phyloP scores from a whole-genome alignment of 2,329 filamentous ascomycete species.

The Neoscytalidium dimidiatum region DNA sequence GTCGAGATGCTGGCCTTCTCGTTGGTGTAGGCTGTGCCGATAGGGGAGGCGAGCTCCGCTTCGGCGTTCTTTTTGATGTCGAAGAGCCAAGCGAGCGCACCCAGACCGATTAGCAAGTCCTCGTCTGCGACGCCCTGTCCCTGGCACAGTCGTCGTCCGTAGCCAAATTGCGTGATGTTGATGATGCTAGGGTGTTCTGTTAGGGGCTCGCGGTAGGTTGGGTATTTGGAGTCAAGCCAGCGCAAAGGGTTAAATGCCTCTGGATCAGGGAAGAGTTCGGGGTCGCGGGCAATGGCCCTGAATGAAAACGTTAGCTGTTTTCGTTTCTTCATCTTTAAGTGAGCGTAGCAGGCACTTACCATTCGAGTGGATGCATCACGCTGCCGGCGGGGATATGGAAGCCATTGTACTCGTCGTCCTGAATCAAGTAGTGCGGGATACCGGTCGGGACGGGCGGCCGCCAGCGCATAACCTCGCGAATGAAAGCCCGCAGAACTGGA shows the following conservation, averaged over 20 bases:
- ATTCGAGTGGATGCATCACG: conserved; percentile 46
- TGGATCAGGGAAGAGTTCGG: conserved; percentile 52
- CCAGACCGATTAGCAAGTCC: conserved; percentile 45
- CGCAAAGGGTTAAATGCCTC: conserved; percentile 56
- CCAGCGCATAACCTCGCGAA: conserved; percentile 46
- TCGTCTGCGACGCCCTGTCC: conserved; percentile 45
- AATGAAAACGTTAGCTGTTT: conserved; percentile 21
- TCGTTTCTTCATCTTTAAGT: conserved; percentile 42
- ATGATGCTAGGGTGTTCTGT: conserved; percentile 55
- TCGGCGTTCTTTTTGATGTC: conserved; percentile 33
- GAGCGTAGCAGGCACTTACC: conserved; percentile 46
- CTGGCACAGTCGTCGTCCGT: conserved; percentile 52
- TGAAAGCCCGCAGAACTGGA: conserved; percentile 41
- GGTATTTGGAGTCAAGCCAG: conserved; percentile 54
- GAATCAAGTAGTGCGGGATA: conserved; percentile 56
- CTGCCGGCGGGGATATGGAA: conserved; percentile 60
- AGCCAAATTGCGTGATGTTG: conserved; percentile 57
- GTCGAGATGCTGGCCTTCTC: conserved; percentile 36
- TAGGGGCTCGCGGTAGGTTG: conserved; percentile 56
- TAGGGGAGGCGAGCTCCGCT: conserved; percentile 17
- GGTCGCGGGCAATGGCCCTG: conserved; percentile 56
- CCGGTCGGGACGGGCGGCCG: conserved; percentile 47
- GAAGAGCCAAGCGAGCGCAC: conserved; percentile 49
- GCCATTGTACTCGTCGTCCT: conserved; percentile 59
- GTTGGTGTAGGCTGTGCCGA: conserved; percentile 29